Base-by-base conservation (phyloP, 257 asterid genomes). In the Nicotiana benthamiana region DNA sequence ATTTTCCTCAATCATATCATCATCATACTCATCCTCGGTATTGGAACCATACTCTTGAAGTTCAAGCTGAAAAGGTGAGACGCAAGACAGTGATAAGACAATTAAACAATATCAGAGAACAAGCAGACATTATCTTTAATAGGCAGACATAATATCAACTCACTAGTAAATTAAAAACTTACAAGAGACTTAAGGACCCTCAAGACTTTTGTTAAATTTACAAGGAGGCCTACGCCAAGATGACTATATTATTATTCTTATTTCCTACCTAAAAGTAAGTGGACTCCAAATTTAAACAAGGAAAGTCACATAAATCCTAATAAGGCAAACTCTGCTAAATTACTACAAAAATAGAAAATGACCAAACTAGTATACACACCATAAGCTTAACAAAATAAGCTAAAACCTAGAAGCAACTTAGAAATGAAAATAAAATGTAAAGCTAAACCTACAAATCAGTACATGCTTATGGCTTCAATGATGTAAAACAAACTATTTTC, bases 31-130 rank as follows among this genome's bases (percentile, higher is more conserved):
- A 54, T 90, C 97, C 76, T 91, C 97, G 51, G 85, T 51, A 26
- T 92, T 94, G 27, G 87, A 36, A 32, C 89, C 92, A 84, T 95
- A 95, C 88, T 95, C 97, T 40, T 91, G 84, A 89, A 87, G 91
- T 85, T 92, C 92, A 79, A 92, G 97, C 99, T 95, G 24, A 59
- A 62, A 70, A 51, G 64, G 81, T 36, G 61, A 63, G 17, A 53
- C 2, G 68, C 81, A 46, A 88, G 88, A 62, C 6, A 46, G 28
- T 59, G 27, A 17, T 34, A 36, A 84, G 57, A 75, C 20, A 36
- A 68, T 34, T 72, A 46, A 24, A 46, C 24, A 24, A 72, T 46
- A 72, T 72, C 22, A 46, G 9, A 1, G 48, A 48, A 68, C 11
- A 43, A 72, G 40, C 20, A 17, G n/a, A 15, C 15, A 22, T 1